These are phyloP conservation scores for Keithomyces neogunnii DNA, from an alignment of 2,329 filamentous ascomycete genomes.

Conservation along the genomic window DNA sequence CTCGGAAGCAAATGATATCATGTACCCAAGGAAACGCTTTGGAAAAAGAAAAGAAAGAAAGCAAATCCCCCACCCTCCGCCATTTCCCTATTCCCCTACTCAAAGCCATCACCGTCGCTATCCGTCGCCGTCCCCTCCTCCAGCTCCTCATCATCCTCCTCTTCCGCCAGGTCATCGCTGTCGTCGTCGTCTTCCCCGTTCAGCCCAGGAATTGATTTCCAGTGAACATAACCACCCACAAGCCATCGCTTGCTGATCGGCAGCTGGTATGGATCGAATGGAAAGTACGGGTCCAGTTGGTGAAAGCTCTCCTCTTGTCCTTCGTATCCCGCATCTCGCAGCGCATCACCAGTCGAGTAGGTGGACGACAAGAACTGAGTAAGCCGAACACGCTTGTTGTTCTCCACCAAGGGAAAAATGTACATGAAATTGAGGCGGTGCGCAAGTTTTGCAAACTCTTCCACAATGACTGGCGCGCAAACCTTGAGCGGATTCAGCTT, in stretches of 20 bases:
- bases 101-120: constrained; percentile 34
- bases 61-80: constrained; percentile 12
- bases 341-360: constrained; percentile 45
- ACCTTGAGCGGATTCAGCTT: constrained; percentile 93
- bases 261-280: constrained; percentile 92
- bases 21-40: neutral
- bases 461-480: constrained; percentile 81
- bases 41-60: constrained; percentile 2
- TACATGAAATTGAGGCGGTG: constrained; percentile 84
- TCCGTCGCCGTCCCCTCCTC: constrained; percentile 45
- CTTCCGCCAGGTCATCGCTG: constrained; percentile 40
- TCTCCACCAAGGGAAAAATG: constrained; percentile 78
- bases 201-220: constrained; percentile 66
- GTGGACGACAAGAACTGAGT: constrained; percentile 57
- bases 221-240: constrained; percentile 73
- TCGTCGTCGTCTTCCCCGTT: constrained; percentile 49
- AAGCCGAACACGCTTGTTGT: constrained; percentile 82
- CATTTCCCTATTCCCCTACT: constrained; percentile 14
- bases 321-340: constrained; percentile 39
- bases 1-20: neutral
- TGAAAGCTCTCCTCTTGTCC: constrained; percentile 66
- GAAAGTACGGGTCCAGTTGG: constrained; percentile 90
- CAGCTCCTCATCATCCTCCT: constrained; percentile 34
- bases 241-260: constrained; percentile 84
- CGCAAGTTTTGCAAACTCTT: constrained; percentile 82